These are phyloP conservation scores for Talaromyces rugulosus DNA, from an alignment of 2,329 filamentous ascomycete species.

Conservation along the genomic window DNA sequence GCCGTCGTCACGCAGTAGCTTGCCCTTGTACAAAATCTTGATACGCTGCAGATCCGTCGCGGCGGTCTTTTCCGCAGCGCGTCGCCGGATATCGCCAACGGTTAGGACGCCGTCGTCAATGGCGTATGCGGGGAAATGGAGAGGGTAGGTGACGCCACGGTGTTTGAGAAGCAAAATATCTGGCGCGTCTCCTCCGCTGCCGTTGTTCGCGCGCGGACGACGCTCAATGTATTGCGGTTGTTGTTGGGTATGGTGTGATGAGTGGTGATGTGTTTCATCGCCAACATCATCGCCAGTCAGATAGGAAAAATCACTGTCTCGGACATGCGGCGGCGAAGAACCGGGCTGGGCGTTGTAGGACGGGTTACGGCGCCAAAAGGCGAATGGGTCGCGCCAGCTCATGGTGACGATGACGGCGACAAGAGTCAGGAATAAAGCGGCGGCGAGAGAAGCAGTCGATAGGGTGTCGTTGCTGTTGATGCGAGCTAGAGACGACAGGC, in stretches of 20 bases:
- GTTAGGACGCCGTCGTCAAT: conserved; percentile 43
- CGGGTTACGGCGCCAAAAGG: conserved; percentile 30
- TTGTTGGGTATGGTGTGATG: background rate
- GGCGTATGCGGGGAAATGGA: conserved; percentile 44
- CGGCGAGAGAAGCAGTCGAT: conserved; percentile 4
- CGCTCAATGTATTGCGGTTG: conserved; percentile 12
- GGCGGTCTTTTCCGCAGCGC: conserved; percentile 35
- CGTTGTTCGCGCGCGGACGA: conserved; percentile 16
- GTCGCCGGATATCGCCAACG: conserved; percentile 37
- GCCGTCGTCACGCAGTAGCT: conserved; percentile 38
- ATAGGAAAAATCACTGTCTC: conserved; percentile 35
- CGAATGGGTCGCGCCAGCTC: conserved; percentile 32
- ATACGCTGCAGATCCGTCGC: conserved; percentile 34
- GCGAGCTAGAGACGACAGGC: conserved; percentile 17
- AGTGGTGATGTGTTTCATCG: conserved; percentile 9
- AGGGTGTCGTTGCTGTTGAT: background rate
- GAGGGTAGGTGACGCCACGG: conserved; percentile 36
- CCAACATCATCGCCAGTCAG: conserved; percentile 33
- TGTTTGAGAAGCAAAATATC: conserved; percentile 43
- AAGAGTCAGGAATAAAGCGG: conserved; percentile 23
- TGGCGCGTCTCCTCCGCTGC: conserved; percentile 28
- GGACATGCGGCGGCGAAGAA: conserved; percentile 31
- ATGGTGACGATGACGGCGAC: conserved; percentile 26
- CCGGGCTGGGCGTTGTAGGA: conserved; percentile 15
- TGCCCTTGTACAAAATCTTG: conserved; percentile 46